Evolutionary conservation across 768 basidiomycete genomes (phyloP).

Genomic region (Tulasnella sp.): DNA sequence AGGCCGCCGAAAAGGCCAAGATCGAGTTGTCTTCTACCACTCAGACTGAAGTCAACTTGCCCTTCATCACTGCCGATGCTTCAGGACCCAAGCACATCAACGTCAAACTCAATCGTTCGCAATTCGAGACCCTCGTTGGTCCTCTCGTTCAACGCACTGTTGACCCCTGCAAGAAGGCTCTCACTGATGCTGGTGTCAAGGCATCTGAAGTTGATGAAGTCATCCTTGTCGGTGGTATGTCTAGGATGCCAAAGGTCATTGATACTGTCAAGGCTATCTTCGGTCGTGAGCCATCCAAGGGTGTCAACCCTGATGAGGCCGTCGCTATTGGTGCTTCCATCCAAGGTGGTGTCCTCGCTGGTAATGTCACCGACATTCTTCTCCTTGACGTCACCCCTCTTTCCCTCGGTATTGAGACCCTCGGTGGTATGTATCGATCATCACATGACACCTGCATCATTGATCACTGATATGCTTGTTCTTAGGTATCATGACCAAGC

Average conservation of each 20-base stretch:
- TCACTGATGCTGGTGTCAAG: constrained; percentile 88
- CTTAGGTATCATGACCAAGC: constrained; percentile 98
- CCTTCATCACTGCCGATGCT: constrained; percentile 95
- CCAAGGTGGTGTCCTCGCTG: constrained; percentile 94
- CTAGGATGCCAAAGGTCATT: constrained; percentile 88
- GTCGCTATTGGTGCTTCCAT: constrained; percentile 97
- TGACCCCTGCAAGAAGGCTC: constrained; percentile 95
- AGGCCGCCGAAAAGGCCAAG: constrained; percentile 99
- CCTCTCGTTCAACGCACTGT: constrained; percentile 78
- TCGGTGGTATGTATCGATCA: not conserved
- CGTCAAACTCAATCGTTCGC: constrained; percentile 70
- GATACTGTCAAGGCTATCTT: constrained; percentile 92
- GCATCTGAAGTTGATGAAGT: constrained; percentile 89
- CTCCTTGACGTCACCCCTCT: constrained; percentile 93
- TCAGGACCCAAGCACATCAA: constrained; percentile 97
- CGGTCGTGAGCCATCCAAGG: constrained; percentile 93
- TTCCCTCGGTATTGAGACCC: constrained; percentile 55
- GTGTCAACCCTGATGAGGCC: constrained; percentile 98
- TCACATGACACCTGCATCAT: constrained; percentile 38
- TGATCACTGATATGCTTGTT: constrained; percentile 39
- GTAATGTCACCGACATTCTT: constrained; percentile 90
- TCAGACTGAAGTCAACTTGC: constrained; percentile 94
- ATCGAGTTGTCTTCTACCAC: constrained; percentile 90
- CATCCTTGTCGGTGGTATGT: constrained; percentile 97
- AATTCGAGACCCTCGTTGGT: constrained; percentile 78